These are phyloP conservation scores for Tanacetum coccineum DNA, from an alignment of 129 eudicot genomes.

Conservation along the genomic window DNA sequence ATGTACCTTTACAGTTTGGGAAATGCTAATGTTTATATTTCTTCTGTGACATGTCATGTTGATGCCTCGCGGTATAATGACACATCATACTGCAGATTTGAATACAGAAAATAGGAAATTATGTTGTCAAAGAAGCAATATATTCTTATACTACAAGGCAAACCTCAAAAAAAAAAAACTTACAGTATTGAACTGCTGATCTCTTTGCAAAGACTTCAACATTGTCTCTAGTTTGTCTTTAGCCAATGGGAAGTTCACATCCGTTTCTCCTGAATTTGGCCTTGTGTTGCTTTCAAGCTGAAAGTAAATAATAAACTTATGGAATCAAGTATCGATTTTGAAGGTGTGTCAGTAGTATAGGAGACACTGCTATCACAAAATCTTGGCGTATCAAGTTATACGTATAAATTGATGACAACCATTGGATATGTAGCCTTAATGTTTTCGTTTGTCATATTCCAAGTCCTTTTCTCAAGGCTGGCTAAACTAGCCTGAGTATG, in stretches of 20 bases:
- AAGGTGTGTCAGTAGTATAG: background rate
- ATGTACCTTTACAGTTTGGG: conserved; percentile 4
- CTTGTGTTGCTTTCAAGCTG: conserved; percentile 46
- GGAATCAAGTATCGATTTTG: conserved; percentile 13
- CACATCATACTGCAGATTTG: conserved; percentile 2
- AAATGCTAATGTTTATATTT: background rate
- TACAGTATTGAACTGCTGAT: conserved; percentile 44
- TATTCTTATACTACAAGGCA: background rate
- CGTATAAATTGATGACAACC: conserved; percentile 40
- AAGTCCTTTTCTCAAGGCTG: conserved; percentile 33
- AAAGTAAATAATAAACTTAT: conserved; percentile 21
- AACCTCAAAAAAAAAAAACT: conserved; percentile 26
- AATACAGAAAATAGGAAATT: conserved; percentile 13
- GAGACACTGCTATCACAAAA: conserved; percentile 1
- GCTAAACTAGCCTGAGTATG: conserved; percentile 3
- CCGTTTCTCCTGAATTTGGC: conserved; percentile 40
- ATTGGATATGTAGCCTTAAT: conserved; percentile 22
- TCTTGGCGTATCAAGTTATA: background rate
- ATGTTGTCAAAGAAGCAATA: background rate
- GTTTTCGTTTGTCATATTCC: conserved; percentile 30
- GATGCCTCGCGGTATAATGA: conserved; percentile 15
- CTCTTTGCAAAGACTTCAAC: conserved; percentile 55
- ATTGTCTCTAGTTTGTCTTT: conserved; percentile 61
- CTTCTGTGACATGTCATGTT: conserved; percentile 16
- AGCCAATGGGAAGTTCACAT: conserved; percentile 46